Conservation (phyloP, 2,329 filamentous ascomycete species). For the Thelonectria discophora region DNA sequence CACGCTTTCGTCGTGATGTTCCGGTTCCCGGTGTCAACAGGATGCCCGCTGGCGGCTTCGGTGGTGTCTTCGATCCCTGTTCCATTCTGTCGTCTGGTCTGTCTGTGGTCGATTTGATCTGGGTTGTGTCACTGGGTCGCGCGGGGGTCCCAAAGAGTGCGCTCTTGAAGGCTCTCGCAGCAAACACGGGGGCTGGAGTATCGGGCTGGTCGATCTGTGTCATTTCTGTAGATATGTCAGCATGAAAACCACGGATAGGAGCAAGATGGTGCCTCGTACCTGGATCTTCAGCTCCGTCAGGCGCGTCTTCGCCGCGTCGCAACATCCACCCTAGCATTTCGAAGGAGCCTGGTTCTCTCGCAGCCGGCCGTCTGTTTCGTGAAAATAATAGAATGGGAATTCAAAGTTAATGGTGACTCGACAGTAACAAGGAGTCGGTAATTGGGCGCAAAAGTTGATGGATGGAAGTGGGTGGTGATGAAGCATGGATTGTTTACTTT, state of each 20-base stretch:
- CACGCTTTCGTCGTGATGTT: slow-evolving; percentile 68
- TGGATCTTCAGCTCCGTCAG: slow-evolving; percentile 43
- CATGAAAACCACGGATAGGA: neutral
- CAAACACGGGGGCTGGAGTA: slow-evolving; percentile 73
- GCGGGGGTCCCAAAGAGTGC: slow-evolving; percentile 70
- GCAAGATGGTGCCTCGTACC: slow-evolving; percentile 37
- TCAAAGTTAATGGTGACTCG: slow-evolving; percentile 24
- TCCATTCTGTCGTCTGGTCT: slow-evolving; percentile 38
- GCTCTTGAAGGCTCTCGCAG: slow-evolving; percentile 70
- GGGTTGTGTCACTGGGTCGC: slow-evolving; percentile 44
- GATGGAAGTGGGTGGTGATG: slow-evolving; percentile 15
- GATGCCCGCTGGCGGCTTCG: slow-evolving; percentile 65
- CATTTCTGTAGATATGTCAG: slow-evolving; percentile 44
- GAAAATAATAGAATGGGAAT: slow-evolving; percentile 23
- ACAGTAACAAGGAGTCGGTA: slow-evolving; percentile 26
- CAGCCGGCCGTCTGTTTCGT: slow-evolving; percentile 12
- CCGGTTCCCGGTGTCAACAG: slow-evolving; percentile 71
- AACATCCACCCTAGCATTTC: slow-evolving; percentile 70
- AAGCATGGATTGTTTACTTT: slow-evolving; percentile 29
- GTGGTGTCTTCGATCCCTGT: slow-evolving; percentile 54
- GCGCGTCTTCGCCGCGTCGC: slow-evolving; percentile 54
- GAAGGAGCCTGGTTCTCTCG: slow-evolving; percentile 4
- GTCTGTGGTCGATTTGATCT: slow-evolving; percentile 38
- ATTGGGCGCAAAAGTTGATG: slow-evolving; percentile 15
- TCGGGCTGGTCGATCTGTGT: slow-evolving; percentile 67